These are phyloP conservation scores for Misopates orontium DNA, from an alignment of 257 asterid genomes.

Conservation along the genomic window DNA sequence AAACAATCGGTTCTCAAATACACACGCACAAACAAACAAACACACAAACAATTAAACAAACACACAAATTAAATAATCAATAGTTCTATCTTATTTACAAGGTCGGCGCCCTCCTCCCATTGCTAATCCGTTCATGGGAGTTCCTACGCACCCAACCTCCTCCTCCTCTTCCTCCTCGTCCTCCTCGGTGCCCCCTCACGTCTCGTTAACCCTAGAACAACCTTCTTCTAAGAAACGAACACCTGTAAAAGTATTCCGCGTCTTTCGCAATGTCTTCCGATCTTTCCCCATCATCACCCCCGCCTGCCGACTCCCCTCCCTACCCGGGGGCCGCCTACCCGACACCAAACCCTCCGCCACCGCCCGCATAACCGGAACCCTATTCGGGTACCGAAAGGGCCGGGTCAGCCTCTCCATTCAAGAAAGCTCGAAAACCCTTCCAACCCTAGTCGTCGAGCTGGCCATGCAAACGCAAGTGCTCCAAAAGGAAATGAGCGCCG, in stretches of 20 bases:
- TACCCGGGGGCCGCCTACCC: slow-evolving; percentile 64
- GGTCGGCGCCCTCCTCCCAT: too few species aligned
- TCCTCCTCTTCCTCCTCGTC: too few species aligned
- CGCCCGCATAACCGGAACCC: slow-evolving; percentile 55
- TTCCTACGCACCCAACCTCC: too few species aligned
- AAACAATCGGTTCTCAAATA: too few species aligned
- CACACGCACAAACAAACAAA: too few species aligned
- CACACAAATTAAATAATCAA: too few species aligned
- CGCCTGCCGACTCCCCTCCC: slow-evolving; percentile 60
- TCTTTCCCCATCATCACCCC: slow-evolving; percentile 81
- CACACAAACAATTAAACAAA: too few species aligned
- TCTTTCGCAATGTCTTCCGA: slow-evolving; percentile 64
- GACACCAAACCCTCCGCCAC: slow-evolving; percentile 8
- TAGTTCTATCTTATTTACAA: too few species aligned
- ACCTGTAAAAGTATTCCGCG: slow-evolving; percentile 43
- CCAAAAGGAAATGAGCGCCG: slow-evolving; percentile 50
- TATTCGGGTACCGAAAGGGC: slow-evolving; percentile 60
- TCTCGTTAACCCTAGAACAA: slow-evolving; percentile 45
- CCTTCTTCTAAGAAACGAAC: slow-evolving; percentile 50
- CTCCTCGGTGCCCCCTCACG: slow-evolving; percentile 21
- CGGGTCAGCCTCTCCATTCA: slow-evolving; percentile 47
- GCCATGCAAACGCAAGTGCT: slow-evolving; percentile 46
- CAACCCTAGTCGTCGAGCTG: slow-evolving; percentile 48
- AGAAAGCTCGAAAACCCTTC: slow-evolving; percentile 42
- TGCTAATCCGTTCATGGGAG: too few species aligned